phyloP scores from a whole-genome alignment of 2,329 filamentous ascomycete species.

The Penicillium polonicum region DNA sequence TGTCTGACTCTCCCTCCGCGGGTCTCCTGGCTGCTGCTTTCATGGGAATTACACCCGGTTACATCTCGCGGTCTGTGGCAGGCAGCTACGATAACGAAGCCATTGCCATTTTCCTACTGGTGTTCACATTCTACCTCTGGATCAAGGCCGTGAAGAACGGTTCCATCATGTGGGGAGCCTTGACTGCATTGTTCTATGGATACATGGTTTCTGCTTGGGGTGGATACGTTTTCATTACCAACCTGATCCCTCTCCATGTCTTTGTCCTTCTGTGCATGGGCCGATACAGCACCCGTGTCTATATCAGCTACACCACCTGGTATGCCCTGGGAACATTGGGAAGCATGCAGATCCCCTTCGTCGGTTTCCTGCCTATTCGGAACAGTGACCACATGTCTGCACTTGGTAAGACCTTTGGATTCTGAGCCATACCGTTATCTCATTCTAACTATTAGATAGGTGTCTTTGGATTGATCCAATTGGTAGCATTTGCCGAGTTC shows the following conservation, averaged over 20 bases:
- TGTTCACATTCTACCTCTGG: conserved; percentile 98
- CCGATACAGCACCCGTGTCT: conserved; percentile 86
- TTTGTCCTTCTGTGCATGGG: conserved; percentile 97
- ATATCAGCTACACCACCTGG: conserved; percentile 97
- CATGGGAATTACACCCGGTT: conserved; percentile 96
- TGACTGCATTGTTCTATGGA: conserved; percentile 94
- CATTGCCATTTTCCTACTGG: conserved; percentile 96
- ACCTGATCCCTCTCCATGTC: conserved; percentile 87
- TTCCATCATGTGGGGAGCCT: conserved; percentile 92
- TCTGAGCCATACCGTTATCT: background rate
- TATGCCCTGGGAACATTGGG: conserved; percentile 93
- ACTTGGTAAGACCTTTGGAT: conserved; percentile 61
- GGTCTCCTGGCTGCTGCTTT: conserved; percentile 91
- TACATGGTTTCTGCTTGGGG: conserved; percentile 99
- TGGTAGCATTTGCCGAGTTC: conserved; percentile 89
- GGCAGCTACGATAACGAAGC: conserved; percentile 99
- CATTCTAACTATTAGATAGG: conserved; percentile 52
- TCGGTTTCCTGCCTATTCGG: conserved; percentile 92
- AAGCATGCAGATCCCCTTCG: conserved; percentile 99
- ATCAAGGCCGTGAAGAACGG: conserved; percentile 97
- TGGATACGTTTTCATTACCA: conserved; percentile 99
- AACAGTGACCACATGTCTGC: conserved; percentile 99
- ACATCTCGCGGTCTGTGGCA: conserved; percentile 95
- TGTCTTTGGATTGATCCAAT: conserved; percentile 91
- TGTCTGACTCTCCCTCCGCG: conserved; percentile 92